A percentile compares a stretch with the other conserved stretches of the same genome.
Conservation (phyloP, 1,284 basidiomycete species). For the Pseudozyma tsukubaensis region DNA sequence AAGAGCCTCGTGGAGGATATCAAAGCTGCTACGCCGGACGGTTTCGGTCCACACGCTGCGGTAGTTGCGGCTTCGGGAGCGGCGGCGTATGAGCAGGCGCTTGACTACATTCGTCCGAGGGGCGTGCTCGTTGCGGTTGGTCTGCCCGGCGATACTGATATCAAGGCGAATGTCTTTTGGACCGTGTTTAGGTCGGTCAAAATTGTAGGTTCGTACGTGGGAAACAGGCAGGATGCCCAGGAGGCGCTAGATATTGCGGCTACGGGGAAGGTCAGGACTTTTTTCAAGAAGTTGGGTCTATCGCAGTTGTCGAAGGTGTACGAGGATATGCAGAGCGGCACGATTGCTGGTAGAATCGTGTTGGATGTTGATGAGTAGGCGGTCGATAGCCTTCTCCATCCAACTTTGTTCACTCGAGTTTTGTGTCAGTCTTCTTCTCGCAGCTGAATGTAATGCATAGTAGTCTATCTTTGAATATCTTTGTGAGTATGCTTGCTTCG, state of each 20-base stretch:
- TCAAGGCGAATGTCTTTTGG: constrained; percentile 80
- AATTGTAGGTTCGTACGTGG: constrained; percentile 82
- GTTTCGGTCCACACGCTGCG: constrained; percentile 78
- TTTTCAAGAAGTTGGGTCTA: constrained; percentile 73
- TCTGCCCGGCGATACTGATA: constrained; percentile 75
- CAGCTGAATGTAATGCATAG: no score
- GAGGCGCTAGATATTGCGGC: constrained; percentile 78
- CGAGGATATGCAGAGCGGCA: constrained; percentile 73
- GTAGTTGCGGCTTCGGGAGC: constrained; percentile 69
- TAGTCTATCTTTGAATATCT: no score
- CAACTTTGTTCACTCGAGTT: neutral
- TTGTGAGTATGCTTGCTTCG: no score
- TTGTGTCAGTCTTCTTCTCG: neutral
- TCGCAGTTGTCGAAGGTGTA: constrained; percentile 74
- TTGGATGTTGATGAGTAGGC: constrained; percentile 71
- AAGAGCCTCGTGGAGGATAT: constrained; percentile 76
- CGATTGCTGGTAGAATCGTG: constrained; percentile 76
- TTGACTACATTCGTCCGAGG: constrained; percentile 74
- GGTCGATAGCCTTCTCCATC: no score
- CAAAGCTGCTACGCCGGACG: constrained; percentile 75
- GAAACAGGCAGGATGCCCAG: constrained; percentile 68
- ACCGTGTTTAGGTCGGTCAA: constrained; percentile 73
- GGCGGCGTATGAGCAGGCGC: constrained; percentile 77
- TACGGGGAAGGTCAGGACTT: constrained; percentile 76
- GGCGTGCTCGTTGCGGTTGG: constrained; percentile 81